Percentiles rank a stretch among this genome's conserved stretches.
Evolutionary conservation across 1,284 basidiomycete species (phyloP).

Genomic region (Tylopilus sp.): DNA sequence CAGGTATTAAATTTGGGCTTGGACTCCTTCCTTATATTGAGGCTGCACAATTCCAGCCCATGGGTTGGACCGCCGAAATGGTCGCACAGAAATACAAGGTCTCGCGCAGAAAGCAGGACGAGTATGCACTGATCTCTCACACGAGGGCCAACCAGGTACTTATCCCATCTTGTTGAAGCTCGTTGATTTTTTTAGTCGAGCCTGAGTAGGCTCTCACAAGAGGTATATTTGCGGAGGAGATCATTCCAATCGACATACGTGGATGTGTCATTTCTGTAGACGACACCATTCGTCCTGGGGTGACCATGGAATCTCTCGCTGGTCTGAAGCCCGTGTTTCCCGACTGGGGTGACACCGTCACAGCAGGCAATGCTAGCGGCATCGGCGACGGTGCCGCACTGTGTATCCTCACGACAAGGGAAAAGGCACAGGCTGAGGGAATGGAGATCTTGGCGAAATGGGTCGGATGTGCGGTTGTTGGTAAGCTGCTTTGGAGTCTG

Average conservation of each 20-base stretch:
- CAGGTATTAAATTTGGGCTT: constrained; percentile 46
- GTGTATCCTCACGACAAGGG: constrained; percentile 83
- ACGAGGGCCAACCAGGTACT: constrained; percentile 64
- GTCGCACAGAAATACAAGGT: constrained; percentile 74
- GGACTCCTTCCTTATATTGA: background rate
- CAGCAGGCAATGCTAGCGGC: constrained; percentile 90
- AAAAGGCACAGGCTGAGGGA: constrained; percentile 78
- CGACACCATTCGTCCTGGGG: constrained; percentile 77
- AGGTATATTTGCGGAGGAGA: constrained; percentile 76
- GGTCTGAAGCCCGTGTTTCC: constrained; percentile 73
- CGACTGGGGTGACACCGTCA: constrained; percentile 77
- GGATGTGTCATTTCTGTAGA: constrained; percentile 62
- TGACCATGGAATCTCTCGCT: constrained; percentile 65
- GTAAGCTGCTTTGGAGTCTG: constrained; percentile 38
- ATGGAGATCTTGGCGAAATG: constrained; percentile 90
- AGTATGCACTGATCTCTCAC: constrained; percentile 80
- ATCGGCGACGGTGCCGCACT: constrained; percentile 94
- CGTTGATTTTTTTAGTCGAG: background rate
- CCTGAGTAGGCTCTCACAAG: constrained; percentile 49
- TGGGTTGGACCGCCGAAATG: constrained; percentile 93
- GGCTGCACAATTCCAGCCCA: constrained; percentile 54
- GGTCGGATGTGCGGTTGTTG: constrained; percentile 77
- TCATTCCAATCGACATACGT: constrained; percentile 67
- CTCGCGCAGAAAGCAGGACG: constrained; percentile 74
- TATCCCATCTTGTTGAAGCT: constrained; percentile 1